Percentiles rank a stretch among this genome's conserved stretches.
phyloP scores from a whole-genome alignment of 352 stramenopile genomes.

The Globisporangium orthogonon region DNA sequence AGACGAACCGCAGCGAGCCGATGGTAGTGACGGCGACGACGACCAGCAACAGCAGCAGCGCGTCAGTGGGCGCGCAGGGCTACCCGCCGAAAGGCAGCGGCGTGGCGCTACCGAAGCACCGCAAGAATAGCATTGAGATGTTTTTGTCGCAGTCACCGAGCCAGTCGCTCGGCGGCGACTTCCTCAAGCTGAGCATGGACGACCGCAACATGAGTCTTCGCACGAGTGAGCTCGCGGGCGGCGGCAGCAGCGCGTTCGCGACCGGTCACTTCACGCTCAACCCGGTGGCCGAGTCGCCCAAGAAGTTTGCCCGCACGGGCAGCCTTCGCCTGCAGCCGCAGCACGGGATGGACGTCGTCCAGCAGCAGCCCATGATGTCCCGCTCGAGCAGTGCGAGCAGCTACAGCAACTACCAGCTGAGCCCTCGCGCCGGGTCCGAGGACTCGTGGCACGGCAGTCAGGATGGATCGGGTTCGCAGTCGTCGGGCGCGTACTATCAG shows the following conservation, averaged over 20 bases:
- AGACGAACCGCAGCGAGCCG: conserved; percentile 22
- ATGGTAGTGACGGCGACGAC: background rate
- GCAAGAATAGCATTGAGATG: conserved; percentile 87
- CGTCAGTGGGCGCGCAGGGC: too few species aligned
- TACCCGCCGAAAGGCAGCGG: background rate
- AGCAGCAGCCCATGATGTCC: conserved; percentile 27
- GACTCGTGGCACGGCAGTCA: conserved; percentile 50
- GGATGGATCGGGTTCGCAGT: conserved; percentile 18
- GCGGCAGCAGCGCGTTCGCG: conserved; percentile 18
- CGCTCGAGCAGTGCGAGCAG: conserved; percentile 28
- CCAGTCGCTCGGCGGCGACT: conserved; percentile 69
- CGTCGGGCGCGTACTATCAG: conserved; percentile 28
- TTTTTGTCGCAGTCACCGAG: conserved; percentile 82
- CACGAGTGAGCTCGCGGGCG: conserved; percentile 12
- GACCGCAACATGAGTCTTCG: conserved; percentile 47
- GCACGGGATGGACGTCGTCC: conserved; percentile 9
- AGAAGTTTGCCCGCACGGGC: conserved; percentile 22
- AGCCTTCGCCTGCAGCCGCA: conserved; percentile 15
- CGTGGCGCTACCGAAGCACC: conserved; percentile 27
- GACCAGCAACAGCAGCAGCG: too few species aligned
- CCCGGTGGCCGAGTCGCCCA: conserved; percentile 31
- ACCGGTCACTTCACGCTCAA: conserved; percentile 50
- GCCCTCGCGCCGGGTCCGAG: conserved; percentile 36
- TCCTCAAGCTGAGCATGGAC: conserved; percentile 67
- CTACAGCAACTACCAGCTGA: conserved; percentile 36